These are phyloP conservation scores for Leishmania mexicana DNA, from an alignment of 208 protist genomes.

Conservation along the genomic window DNA sequence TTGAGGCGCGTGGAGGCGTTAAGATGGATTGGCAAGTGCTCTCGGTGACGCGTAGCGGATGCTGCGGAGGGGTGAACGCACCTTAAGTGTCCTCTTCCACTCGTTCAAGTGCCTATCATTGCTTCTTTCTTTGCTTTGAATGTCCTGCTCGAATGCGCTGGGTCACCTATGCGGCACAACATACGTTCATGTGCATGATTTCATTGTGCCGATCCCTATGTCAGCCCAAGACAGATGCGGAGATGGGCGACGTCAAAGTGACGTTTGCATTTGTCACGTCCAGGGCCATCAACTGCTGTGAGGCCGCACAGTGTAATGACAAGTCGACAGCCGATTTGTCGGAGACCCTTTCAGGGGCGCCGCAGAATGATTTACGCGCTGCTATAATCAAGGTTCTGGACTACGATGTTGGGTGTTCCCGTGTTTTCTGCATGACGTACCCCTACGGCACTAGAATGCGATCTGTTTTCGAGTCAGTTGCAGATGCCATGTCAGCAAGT, in stretches of 20 bases:
- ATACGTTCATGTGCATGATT: background rate
- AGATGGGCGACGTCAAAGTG: constrained; percentile 18
- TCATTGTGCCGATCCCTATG: no score
- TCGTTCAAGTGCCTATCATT: background rate
- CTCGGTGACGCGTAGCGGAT: background rate
- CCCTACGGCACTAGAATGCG: background rate
- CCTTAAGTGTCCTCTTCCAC: background rate
- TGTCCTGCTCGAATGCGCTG: background rate
- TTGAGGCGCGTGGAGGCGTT: background rate
- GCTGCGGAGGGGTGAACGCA: background rate
- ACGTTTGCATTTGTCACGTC: constrained; percentile 35
- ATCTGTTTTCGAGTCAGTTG: background rate
- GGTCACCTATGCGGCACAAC: background rate
- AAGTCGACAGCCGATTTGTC: background rate
- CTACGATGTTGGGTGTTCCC: constrained; percentile 8
- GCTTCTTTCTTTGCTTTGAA: no score
- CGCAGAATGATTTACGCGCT: background rate
- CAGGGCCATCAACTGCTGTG: constrained; percentile 11
- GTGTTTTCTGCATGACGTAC: constrained; percentile 6
- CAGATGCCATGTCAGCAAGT: background rate
- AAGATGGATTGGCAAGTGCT: background rate
- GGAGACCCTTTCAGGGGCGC: background rate
- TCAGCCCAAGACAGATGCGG: background rate
- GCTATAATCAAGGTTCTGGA: constrained; percentile 18
- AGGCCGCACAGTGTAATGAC: background rate